Evolutionary conservation across 2,329 filamentous ascomycete genomes (phyloP).

Genomic region (Calonectria hongkongensis): DNA sequence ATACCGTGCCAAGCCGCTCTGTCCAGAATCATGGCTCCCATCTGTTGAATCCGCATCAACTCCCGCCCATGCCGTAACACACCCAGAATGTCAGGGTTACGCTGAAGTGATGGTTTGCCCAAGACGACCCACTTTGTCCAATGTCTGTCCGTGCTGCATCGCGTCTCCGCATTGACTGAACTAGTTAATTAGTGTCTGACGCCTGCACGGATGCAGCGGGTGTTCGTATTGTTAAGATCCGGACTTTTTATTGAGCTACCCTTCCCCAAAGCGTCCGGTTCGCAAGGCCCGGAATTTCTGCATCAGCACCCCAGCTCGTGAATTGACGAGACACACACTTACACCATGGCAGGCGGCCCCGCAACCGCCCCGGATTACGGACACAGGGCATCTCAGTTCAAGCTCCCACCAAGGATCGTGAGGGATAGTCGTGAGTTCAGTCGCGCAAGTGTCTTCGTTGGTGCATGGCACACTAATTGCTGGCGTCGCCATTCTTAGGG

Average conservation of each 20-base stretch:
- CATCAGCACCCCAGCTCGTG: not conserved
- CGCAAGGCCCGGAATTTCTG: not conserved
- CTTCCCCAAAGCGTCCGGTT: not conserved
- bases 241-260: not conserved
- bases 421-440: not conserved
- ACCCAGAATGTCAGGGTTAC: not conserved
- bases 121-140: not conserved
- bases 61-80: not conserved
- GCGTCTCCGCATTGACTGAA: not conserved
- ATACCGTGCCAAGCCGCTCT: not conserved
- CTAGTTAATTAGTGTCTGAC: not conserved
- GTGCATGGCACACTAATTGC: not conserved
- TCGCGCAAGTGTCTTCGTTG: not conserved
- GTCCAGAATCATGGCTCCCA: not conserved
- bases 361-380: not conserved
- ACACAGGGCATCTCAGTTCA: not conserved
- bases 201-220: not conserved
- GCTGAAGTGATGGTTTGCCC: not conserved
- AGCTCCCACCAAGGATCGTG: conserved; percentile 12
- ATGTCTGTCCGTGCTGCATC: not conserved
- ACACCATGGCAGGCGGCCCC: not conserved
- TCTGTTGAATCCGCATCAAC: not conserved
- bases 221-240: not conserved
- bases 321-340: not conserved
- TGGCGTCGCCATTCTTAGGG: not conserved